A percentile compares a stretch with the other conserved stretches of the same genome.
These are phyloP conservation scores for Craspedostauros australis DNA, from an alignment of 108 stramenopile genomes.

Conservation along the genomic window DNA sequence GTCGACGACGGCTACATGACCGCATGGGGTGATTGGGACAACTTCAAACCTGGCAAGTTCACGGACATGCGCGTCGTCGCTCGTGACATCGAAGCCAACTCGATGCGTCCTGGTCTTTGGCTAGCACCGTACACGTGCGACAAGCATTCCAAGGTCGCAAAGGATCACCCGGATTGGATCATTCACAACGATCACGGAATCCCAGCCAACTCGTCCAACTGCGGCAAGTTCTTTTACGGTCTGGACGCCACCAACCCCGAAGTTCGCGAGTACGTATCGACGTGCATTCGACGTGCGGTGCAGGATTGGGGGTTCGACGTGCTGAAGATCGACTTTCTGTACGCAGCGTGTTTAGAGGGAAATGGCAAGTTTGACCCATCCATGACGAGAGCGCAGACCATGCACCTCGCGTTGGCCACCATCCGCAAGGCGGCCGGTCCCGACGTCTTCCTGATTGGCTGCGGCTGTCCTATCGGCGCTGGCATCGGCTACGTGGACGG, in stretches of 20 bases:
- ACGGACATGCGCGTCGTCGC: conserved; percentile 65
- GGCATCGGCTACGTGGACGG: conserved; percentile 84
- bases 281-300: conserved; percentile 69
- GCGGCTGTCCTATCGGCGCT: conserved; percentile 80
- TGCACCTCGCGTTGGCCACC: conserved; percentile 76
- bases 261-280: conserved; percentile 62
- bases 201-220: conserved; percentile 85
- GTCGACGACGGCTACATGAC: conserved; percentile 95
- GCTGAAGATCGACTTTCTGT: conserved; percentile 90
- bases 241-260: conserved; percentile 87
- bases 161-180: conserved; percentile 90
- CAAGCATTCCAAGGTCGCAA: conserved; percentile 69
- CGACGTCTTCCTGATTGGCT: conserved; percentile 78
- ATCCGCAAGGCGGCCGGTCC: conserved; percentile 82
- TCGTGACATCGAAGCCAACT: conserved; percentile 46
- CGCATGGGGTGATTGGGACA: conserved; percentile 93
- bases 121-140: conserved; percentile 88
- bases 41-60: conserved; percentile 72
- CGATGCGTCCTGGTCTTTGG: conserved; percentile 89
- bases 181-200: conserved; percentile 71
- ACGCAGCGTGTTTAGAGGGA: conserved; percentile 82
- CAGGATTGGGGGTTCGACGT: conserved; percentile 85
- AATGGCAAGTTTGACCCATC: conserved; percentile 80
- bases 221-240: conserved; percentile 92
- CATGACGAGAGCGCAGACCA: conserved; percentile 85